A percentile compares a stretch with the other conserved stretches of the same genome.
phyloP scores from a whole-genome alignment of 228 moss, liverwort and hornwort species.

The Sphagnum magellanicum region DNA sequence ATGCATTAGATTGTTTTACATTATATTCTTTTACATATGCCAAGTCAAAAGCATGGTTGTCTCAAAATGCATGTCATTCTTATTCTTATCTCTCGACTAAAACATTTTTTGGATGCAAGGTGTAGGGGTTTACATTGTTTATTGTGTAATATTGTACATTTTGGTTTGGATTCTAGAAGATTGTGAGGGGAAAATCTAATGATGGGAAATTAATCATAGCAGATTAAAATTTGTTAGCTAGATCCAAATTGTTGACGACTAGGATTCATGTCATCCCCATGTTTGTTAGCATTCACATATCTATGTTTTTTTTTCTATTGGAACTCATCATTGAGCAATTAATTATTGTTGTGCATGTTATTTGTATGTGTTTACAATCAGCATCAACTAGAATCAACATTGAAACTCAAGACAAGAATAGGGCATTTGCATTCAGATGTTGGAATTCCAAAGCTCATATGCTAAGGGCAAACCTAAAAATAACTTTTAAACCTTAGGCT shows the following conservation, averaged over 20 bases:
- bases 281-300: slow-evolving; percentile 82
- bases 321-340: background rate
- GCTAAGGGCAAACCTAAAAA: slow-evolving; percentile 48
- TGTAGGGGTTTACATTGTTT: too few relatives aligned
- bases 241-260: slow-evolving; percentile 75
- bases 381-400: slow-evolving; percentile 49
- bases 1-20: background rate
- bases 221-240: slow-evolving; percentile 72
- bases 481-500: slow-evolving; percentile 74
- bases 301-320: slow-evolving; percentile 24
- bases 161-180: slow-evolving; percentile 86
- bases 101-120: too few relatives aligned
- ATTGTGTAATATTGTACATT: slow-evolving; percentile 49
- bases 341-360: background rate
- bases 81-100: too few relatives aligned
- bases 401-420: slow-evolving; percentile 46
- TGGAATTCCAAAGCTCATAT: slow-evolving; percentile 83
- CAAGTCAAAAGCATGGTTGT: too few relatives aligned
- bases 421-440: slow-evolving; percentile 78
- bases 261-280: slow-evolving; percentile 78
- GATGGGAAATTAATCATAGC: slow-evolving; percentile 65
- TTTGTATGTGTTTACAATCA: slow-evolving; percentile 40
- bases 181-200: slow-evolving; percentile 52
- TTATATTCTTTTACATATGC: too few relatives aligned
- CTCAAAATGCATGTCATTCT: too few relatives aligned